These are phyloP conservation scores for Pseudocercospora pini-densiflorae DNA, from an alignment of 2,329 filamentous ascomycete species.

Conservation along the genomic window DNA sequence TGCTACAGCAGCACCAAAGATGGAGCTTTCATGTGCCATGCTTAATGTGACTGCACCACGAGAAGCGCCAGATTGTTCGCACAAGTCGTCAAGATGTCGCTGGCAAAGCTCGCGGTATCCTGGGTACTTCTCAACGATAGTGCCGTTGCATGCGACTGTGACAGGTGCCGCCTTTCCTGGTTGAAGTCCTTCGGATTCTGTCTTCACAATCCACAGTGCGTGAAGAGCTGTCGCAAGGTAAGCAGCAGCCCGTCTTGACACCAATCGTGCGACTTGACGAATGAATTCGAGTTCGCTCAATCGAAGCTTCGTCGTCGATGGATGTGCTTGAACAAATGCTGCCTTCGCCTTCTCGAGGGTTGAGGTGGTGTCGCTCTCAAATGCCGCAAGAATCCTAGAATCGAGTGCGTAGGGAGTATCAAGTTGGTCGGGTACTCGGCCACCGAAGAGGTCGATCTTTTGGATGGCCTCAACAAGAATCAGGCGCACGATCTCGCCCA, in stretches of 20 bases:
- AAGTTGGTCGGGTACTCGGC: conserved; percentile 59
- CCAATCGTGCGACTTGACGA: conserved; percentile 55
- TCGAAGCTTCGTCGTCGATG: conserved; percentile 46
- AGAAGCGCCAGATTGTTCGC: conserved; percentile 44
- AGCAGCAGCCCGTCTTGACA: conserved; percentile 63
- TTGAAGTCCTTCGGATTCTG: conserved; percentile 50
- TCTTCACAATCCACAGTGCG: conserved; percentile 62
- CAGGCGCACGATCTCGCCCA: conserved; percentile 66
- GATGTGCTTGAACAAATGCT: conserved; percentile 58
- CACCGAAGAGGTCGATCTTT: conserved; percentile 60
- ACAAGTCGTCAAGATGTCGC: conserved; percentile 64
- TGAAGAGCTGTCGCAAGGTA: conserved; percentile 68
- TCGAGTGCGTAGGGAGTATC: conserved; percentile 63
- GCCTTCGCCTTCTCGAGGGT: conserved; percentile 46
- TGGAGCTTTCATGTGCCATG: conserved; percentile 72
- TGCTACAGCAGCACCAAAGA: conserved; percentile 76
- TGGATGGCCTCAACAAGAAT: conserved; percentile 65
- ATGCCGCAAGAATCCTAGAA: conserved; percentile 61
- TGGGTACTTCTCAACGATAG: conserved; percentile 79
- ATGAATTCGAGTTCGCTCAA: conserved; percentile 56
- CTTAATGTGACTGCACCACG: conserved; percentile 63
- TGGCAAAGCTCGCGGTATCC: conserved; percentile 68
- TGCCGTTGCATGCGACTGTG: conserved; percentile 75
- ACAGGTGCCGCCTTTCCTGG: conserved; percentile 41
- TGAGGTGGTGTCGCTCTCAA: conserved; percentile 56